Evolutionary conservation across 148 eudicot genomes (phyloP), one percentile per base, ranked within the genome.

Genomic region (Polygonum aviculare): DNA sequence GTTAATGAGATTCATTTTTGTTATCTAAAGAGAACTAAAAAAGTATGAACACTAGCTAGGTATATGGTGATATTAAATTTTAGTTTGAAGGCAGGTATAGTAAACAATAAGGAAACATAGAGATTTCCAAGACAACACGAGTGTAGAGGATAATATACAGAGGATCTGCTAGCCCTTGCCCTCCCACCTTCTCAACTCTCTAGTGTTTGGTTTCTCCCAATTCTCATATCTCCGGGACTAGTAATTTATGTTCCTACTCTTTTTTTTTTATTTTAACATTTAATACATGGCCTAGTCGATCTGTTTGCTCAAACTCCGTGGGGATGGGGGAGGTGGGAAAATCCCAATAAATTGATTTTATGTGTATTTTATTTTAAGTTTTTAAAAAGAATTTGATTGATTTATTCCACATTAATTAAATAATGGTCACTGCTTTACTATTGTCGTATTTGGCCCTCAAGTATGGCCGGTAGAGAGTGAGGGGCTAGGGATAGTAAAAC

Each of bases 71-170:
- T 44, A 44, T 44, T 2, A 44, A 8, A 54, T 7, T 18, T 54
- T 54, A 54, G 26, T n/a, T 54, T 54, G 19, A 2, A 54, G 10
- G 10, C 31, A 26, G 31, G 31, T 26, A 26, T n/a, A 2, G 60
- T 18, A 54, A 54, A 19, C 55, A 50, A 15, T 50, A 50, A 50
- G 47, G 7, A 50, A 15, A 50, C 21, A 12, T 54, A n/a, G 60
- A n/a, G 65, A 7, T 26, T 60, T 60, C 38, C 67, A 60, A 63
- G 70, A 63, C 40, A 63, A 63, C 70, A 65, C 71, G 71, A 65
- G 69, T 26, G 69, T 62, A 62, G 69, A 62, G 69, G 31, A 26
- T 26, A 26, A 26, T 62, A 50, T 50, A 50, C 9, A 44, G 47
- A 44, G 47, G 47, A 44, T 44, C 47, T 44, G 44, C 44, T 5